Evolutionary conservation across 768 basidiomycete genomes (phyloP).

Genomic region (Suillus weaverae): DNA sequence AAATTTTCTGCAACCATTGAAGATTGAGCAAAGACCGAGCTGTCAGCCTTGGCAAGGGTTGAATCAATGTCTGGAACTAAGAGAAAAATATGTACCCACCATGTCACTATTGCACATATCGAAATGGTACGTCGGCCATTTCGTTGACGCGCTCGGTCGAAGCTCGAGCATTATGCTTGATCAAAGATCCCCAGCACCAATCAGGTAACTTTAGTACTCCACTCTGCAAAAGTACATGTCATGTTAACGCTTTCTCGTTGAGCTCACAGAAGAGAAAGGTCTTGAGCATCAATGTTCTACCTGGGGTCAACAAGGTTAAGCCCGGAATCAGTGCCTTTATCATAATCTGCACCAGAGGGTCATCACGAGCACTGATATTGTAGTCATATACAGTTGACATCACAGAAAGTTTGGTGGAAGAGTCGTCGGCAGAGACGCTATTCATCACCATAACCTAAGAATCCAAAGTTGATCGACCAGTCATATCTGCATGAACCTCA

Average conservation of each 20-base stretch:
- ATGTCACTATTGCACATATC: conserved; percentile 5
- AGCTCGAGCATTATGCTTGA: conserved; percentile 7
- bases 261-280: conserved; percentile 8
- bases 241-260: not conserved
- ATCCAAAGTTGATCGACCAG: conserved; percentile 1
- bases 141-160: not conserved
- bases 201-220: conserved; percentile 8
- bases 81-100: not conserved
- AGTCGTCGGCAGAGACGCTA: conserved; percentile 33
- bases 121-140: conserved; percentile 9
- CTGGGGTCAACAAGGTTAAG: not conserved
- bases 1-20: conserved; percentile 18
- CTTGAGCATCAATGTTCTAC: not conserved
- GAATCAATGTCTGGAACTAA: not conserved
- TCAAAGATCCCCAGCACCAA: conserved; percentile 12
- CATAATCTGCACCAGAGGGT: conserved; percentile 1
- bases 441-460: conserved; percentile 2
- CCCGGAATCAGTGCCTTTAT: not conserved
- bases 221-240: not conserved
- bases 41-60: not conserved
- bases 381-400: conserved; percentile 10
- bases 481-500: conserved; percentile 3
- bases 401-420: conserved; percentile 38
- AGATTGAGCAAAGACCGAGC: not conserved
- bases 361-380: not conserved